A percentile compares a stretch with the other conserved stretches of the same genome.
Evolutionary conservation across 306 rosid species (phyloP).

Genomic region (Fragaria ananassa): DNA sequence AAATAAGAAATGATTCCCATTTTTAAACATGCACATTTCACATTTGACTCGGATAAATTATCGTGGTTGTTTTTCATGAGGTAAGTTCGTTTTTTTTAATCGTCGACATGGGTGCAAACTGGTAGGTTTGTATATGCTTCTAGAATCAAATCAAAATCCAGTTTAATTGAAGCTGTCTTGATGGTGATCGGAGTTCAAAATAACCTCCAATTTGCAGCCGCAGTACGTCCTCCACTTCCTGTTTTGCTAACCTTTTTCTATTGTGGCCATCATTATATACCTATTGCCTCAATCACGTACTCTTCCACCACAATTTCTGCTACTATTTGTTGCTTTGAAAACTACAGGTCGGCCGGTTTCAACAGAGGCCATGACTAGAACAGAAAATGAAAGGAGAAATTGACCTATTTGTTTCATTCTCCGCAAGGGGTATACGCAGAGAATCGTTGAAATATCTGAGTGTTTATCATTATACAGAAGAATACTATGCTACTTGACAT

Average conservation of each 20-base stretch:
- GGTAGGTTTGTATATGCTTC: too few species aligned
- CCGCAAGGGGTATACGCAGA: neutral
- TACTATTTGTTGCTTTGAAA: neutral
- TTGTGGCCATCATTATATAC: neutral
- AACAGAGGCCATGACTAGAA: neutral
- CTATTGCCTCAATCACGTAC: neutral
- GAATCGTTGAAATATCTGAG: neutral
- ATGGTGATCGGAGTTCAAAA: neutral
- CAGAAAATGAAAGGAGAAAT: conserved; percentile 9
- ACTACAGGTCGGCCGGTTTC: neutral
- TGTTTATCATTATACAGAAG: neutral
- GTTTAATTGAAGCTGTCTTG: neutral
- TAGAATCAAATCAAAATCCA: too few species aligned
- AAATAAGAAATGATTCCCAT: too few species aligned
- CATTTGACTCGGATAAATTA: too few species aligned
- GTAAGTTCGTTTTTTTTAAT: too few species aligned
- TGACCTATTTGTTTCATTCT: neutral
- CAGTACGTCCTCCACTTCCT: neutral
- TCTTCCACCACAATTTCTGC: neutral
- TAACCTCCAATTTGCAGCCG: neutral
- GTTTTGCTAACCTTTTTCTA: neutral
- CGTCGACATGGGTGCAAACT: too few species aligned
- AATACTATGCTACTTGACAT: neutral
- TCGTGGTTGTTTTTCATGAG: too few species aligned
- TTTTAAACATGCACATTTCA: too few species aligned